Conservation (phyloP, 805 yeast species). For the Saccharomycopsis vini region DNA sequence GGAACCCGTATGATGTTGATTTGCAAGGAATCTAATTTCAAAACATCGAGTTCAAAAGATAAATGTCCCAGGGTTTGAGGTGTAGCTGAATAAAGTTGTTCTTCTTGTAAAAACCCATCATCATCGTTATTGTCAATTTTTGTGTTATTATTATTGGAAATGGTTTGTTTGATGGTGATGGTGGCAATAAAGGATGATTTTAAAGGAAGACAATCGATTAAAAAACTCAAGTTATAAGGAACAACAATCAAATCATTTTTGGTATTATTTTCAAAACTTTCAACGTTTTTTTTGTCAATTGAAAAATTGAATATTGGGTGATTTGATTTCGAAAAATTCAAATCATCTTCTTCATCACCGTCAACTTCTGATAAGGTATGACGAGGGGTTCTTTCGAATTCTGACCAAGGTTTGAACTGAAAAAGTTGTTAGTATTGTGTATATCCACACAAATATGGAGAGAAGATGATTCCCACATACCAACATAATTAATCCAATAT, state of each 20-base stretch:
- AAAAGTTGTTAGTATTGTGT: constrained; percentile 3
- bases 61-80: constrained; percentile 17
- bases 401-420: constrained; percentile 20
- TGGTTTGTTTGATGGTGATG: background rate
- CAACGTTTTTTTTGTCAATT: background rate
- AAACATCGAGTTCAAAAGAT: constrained; percentile 21
- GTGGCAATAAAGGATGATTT: constrained; percentile 5
- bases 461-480: no score
- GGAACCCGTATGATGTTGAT: constrained; percentile 20
- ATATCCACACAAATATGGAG: no score
- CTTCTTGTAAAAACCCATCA: constrained; percentile 29
- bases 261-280: background rate
- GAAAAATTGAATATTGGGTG: background rate
- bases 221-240: constrained; percentile 13
- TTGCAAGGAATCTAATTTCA: constrained; percentile 20
- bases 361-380: constrained; percentile 10
- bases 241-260: background rate
- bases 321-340: background rate
- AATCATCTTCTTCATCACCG: constrained; percentile 4
- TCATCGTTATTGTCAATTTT: constrained; percentile 1
- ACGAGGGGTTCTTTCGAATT: constrained; percentile 18
- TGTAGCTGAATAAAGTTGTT: constrained; percentile 36
- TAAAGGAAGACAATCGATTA: constrained; percentile 1
- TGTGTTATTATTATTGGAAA: background rate
- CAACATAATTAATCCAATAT: no score